Evolutionary conservation across 176 grass and related monocot species (phyloP), one percentile per base, ranked within the genome.

Genomic region (Bonia amplexicaulis): DNA sequence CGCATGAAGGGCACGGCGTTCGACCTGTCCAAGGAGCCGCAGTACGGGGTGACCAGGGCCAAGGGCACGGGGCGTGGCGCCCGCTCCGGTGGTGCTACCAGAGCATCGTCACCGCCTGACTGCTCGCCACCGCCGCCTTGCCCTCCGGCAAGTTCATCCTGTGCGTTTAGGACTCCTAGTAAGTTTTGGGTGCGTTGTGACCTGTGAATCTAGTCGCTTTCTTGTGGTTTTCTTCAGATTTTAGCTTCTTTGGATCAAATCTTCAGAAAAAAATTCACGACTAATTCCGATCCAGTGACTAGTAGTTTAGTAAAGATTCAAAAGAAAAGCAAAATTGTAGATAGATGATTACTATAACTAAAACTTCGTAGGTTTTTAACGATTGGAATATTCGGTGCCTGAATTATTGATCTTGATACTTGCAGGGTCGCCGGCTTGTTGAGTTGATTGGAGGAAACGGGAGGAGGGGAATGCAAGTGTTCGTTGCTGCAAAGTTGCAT

Each of bases 1-100:
- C 90, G 92, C 22, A 47, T 94, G 90, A 97, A 92, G 87, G 90
- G 94, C 71, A 80, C 85, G 0, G 85, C 85, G 27, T 97, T 92
- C 83, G 92, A 97, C 74, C 88, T 97, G 75, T 92, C 90, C 77
- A 97, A 91, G 92, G 94, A 97, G 86, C 90, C 92, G 79, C 90
- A 92, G 74, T 85, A 40, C 68, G 88, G 84, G 42, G 87, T 87
- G 65, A 93, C 88, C 29, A 78, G 90, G 84, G 86, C 90, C 78
- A 94, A 93, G 84, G 91, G 92, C 86, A 84, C 95, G 83, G 86
- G 7, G 85, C 78, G 39, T 94, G 89, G 88, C 70, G 82, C 54
- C 95, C 90, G 33, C 85, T 97, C 55, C 82, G 44, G 65, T 97
- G 92, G 92, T 97, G 86, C 84, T 87, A 83, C 25, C 86, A 84